A percentile compares a stretch with the other conserved stretches of the same genome.
These are phyloP conservation scores for Scorias spongiosa DNA, from an alignment of 2,329 filamentous ascomycete species.

Conservation along the genomic window DNA sequence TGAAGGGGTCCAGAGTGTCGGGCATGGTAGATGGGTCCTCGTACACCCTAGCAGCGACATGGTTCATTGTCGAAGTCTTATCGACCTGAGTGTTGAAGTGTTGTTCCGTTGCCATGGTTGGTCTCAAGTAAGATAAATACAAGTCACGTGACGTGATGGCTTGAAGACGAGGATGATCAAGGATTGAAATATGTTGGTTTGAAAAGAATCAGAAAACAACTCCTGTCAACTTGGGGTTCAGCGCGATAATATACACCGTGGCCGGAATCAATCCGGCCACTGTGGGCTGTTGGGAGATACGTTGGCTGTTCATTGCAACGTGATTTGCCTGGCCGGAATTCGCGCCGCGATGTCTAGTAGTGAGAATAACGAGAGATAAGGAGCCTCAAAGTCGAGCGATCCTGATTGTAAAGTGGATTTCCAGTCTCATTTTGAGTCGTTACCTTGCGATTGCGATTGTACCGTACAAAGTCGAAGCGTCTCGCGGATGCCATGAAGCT, in stretches of 20 bases:
- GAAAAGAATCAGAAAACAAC: background rate
- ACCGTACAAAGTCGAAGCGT: too few relatives aligned
- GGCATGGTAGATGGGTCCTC: background rate
- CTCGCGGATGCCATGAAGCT: too few relatives aligned
- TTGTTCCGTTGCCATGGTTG: background rate
- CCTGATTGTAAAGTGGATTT: too few relatives aligned
- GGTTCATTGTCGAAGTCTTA: background rate
- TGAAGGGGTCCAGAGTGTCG: slow-evolving; percentile 34
- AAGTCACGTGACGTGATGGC: background rate
- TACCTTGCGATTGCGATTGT: too few relatives aligned
- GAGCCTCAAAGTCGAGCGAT: too few relatives aligned
- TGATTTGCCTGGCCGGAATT: background rate
- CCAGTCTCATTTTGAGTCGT: too few relatives aligned
- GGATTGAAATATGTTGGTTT: too few relatives aligned
- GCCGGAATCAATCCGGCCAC: background rate
- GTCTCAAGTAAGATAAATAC: background rate
- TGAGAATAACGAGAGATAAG: too few relatives aligned
- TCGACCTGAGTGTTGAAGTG: background rate
- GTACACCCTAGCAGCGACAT: background rate
- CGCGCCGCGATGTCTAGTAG: background rate
- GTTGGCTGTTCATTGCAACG: background rate
- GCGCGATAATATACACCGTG: background rate
- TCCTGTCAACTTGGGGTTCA: background rate
- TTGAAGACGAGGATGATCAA: too few relatives aligned
- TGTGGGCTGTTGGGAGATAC: too few relatives aligned